Base-by-base conservation (phyloP, 345 rosid species). In the Eucalyptus guilfoylei region DNA sequence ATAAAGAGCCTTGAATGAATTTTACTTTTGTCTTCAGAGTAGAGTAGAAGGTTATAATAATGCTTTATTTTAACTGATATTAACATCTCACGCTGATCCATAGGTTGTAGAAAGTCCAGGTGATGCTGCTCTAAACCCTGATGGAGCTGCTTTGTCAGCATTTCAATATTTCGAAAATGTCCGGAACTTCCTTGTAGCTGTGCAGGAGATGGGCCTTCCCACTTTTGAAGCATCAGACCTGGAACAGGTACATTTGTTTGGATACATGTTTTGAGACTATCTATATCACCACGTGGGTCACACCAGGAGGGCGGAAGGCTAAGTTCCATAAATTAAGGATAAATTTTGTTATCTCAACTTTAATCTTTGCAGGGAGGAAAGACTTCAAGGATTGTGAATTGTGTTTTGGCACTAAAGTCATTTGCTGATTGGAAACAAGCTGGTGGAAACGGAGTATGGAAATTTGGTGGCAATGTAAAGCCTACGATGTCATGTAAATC, bases 71-170 rank as follows among this genome's bases (percentile, higher is more conserved):
- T 44, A 45, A 30, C 86, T 88, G 80, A 88, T 23, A 89, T 89
- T 87, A 40, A 76, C 60, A 55, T 83, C 48, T 87, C 60, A 3
- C 30, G 15, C 48, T 32, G 15, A 42, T 88, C 86, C 48, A 80
- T 80, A 96, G 98, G 97, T 97, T 23, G 97, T 97, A n/a, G 99
- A 96, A 90, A 95, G 96, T 54, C 96, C 97, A 2, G 88, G 93
- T 54, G 98, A 97, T 91, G 93, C 96, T 87, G 95, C 92, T 64
- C 86, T 92, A 58, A 88, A 93, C 64, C 95, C 96, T 26, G 99
- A 97, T 92, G 99, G 99, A 69, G 98, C 97, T 30, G 97, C 98
- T 76, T 94, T 97, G 58, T 97, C 98, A 24, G 99, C 96, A 86
- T 96, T 90, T 88, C 99, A 96, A 67, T 96, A 97, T 91, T 97